Percentiles rank a stretch among this genome's conserved stretches.
Evolutionary conservation across 495 filamentous ascomycete species (phyloP).

Genomic region (Daldinia bambusicola): DNA sequence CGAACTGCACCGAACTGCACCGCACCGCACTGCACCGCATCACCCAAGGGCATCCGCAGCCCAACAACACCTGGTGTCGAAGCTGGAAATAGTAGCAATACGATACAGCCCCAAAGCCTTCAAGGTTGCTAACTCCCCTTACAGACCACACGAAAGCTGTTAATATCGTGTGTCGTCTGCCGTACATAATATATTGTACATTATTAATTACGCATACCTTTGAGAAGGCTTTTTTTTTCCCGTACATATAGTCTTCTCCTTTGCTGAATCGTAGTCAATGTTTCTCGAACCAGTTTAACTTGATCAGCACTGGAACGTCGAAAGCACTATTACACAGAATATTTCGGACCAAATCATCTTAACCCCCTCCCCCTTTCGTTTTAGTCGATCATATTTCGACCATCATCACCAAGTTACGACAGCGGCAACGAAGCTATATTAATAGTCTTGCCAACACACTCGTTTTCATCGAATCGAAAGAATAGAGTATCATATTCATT

Average conservation of each 20-base stretch:
- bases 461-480: slow-evolving; percentile 6
- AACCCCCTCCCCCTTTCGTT: not conserved
- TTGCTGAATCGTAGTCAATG: slow-evolving; percentile 28
- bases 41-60: not conserved
- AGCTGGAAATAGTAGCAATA: slow-evolving; percentile 16
- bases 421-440: not conserved
- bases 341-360: slow-evolving; percentile 5
- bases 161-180: too few relatives aligned
- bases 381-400: slow-evolving; percentile 13
- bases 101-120: not conserved
- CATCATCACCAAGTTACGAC: not conserved
- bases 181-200: not conserved
- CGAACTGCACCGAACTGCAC: not conserved
- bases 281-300: slow-evolving; percentile 18
- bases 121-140: too few relatives aligned
- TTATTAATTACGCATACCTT: slow-evolving; percentile 14
- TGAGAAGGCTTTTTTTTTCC: not conserved
- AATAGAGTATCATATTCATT: not conserved
- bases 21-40: not conserved
- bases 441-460: not conserved
- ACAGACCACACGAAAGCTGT: too few relatives aligned
- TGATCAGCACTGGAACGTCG: slow-evolving; percentile 24
- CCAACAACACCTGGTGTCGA: slow-evolving; percentile 14
- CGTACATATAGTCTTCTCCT: slow-evolving; percentile 13
- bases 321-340: slow-evolving; percentile 17